These are phyloP conservation scores for Raddia distichophylla DNA, from an alignment of 176 grass and related monocot genomes.

Conservation along the genomic window DNA sequence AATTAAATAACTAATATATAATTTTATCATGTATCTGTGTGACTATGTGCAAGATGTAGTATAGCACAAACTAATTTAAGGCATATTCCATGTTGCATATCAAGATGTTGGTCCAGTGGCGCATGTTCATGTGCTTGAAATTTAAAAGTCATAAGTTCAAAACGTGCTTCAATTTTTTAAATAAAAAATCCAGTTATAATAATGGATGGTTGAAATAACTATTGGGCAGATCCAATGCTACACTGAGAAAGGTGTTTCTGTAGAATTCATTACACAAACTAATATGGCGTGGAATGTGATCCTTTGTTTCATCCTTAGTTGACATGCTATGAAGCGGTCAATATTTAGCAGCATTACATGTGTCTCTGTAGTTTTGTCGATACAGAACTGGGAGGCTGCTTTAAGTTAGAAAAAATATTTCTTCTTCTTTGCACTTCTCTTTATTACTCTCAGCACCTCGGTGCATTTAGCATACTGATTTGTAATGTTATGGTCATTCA, in stretches of 20 bases:
- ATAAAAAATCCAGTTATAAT: not conserved
- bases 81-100: constrained; percentile 3
- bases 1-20: constrained; percentile 16
- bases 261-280: not conserved
- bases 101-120: constrained; percentile 25
- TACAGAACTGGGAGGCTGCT: not conserved
- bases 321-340: constrained; percentile 25
- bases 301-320: constrained; percentile 2
- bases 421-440: constrained; percentile 32
- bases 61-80: not conserved
- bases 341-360: constrained; percentile 2
- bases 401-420: constrained; percentile 8
- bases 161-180: not conserved
- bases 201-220: constrained; percentile 3
- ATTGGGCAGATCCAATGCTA: not conserved
- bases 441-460: constrained; percentile 17
- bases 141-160: not conserved
- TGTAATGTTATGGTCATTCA: constrained; percentile 25
- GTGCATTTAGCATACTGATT: constrained; percentile 20
- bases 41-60: constrained; percentile 4
- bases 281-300: not conserved
- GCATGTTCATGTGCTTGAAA: constrained; percentile 1
- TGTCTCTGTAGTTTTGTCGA: constrained; percentile 3
- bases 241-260: not conserved
- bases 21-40: not conserved